Conservation (phyloP, 176 grass and related monocot genomes). For the Oryza nivara region DNA sequence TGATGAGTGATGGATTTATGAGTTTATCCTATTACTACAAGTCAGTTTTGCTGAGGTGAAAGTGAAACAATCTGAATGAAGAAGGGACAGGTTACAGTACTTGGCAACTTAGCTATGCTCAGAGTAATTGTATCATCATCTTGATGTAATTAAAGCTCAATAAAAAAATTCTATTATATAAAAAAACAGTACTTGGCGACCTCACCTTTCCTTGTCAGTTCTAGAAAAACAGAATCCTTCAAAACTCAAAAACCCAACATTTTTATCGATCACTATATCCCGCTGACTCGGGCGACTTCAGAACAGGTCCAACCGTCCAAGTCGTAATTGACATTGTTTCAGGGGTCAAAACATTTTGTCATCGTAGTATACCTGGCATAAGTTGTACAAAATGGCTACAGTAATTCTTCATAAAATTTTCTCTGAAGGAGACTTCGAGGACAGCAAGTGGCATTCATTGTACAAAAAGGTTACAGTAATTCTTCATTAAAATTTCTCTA, state of each 20-base stretch:
- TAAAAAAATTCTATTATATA: no score
- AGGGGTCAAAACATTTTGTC: conserved; percentile 17
- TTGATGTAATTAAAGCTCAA: no score
- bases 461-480: background rate
- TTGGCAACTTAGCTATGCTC: background rate
- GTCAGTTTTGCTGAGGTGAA: no score
- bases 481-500: background rate
- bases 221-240: background rate
- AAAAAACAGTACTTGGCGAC: background rate
- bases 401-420: background rate
- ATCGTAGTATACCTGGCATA: background rate
- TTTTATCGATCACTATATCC: background rate
- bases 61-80: no score
- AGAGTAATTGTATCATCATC: no score
- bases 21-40: no score
- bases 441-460: background rate
- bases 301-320: conserved; percentile 14
- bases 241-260: background rate
- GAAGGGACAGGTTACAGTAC: background rate
- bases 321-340: conserved; percentile 22
- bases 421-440: background rate
- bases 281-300: background rate
- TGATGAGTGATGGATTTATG: no score
- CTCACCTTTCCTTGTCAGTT: background rate
- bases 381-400: background rate